These are phyloP conservation scores for Monosporascus sp. DNA, from an alignment of 2,329 filamentous ascomycete genomes.

Conservation along the genomic window DNA sequence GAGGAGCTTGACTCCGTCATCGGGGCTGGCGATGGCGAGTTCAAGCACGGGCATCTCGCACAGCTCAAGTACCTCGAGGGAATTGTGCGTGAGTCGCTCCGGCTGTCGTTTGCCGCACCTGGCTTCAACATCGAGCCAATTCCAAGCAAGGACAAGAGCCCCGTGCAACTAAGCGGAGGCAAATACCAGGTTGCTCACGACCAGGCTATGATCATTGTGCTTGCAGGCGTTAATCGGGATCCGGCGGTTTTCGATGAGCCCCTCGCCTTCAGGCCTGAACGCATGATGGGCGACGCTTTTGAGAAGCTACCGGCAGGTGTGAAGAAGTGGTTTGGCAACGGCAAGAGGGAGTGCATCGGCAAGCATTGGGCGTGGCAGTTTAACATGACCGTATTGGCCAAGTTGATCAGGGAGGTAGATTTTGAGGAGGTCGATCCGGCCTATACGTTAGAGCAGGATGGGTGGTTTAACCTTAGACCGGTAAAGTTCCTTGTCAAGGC, in stretches of 20 bases:
- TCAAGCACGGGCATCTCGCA: neutral
- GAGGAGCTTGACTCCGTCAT: slow-evolving; percentile 40
- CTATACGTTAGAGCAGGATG: slow-evolving; percentile 39
- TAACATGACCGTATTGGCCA: slow-evolving; percentile 35
- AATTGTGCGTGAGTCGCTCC: slow-evolving; percentile 37
- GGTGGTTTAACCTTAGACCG: slow-evolving; percentile 49
- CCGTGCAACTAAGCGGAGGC: slow-evolving; percentile 41
- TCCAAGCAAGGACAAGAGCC: slow-evolving; percentile 34
- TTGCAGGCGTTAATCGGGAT: slow-evolving; percentile 46
- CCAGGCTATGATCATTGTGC: slow-evolving; percentile 43
- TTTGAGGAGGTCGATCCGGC: slow-evolving; percentile 36
- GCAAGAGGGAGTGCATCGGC: slow-evolving; percentile 47
- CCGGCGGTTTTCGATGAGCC: slow-evolving; percentile 42
- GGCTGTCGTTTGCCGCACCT: slow-evolving; percentile 48
- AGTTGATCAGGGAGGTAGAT: slow-evolving; percentile 38
- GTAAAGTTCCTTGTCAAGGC: slow-evolving; percentile 39
- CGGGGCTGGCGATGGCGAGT: slow-evolving; percentile 29
- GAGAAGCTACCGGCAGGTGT: slow-evolving; percentile 37
- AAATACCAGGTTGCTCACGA: slow-evolving; percentile 44
- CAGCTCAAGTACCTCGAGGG: neutral
- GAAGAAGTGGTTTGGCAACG: slow-evolving; percentile 48
- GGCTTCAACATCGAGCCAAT: slow-evolving; percentile 49
- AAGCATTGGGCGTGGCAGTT: slow-evolving; percentile 45
- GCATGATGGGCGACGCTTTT: slow-evolving; percentile 41
- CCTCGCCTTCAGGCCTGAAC: slow-evolving; percentile 39